Conservation (phyloP, 2,329 filamentous ascomycete species). For the Nigrospora sphaerica region DNA sequence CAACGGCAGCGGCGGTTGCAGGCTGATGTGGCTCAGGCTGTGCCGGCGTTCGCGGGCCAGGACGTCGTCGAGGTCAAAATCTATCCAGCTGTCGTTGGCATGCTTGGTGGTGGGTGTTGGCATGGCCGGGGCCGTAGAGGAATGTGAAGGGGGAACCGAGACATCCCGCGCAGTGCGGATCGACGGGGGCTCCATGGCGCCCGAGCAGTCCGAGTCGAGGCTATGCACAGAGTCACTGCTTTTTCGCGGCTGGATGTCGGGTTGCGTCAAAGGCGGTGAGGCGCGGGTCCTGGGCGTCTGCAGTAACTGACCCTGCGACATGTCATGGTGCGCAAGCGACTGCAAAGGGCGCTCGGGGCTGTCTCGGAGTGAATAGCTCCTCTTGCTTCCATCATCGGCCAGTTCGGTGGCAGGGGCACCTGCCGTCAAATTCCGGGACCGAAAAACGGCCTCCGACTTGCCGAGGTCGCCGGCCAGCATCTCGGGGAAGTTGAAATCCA, state of each 20-base stretch:
- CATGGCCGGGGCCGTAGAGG: slow-evolving; percentile 28
- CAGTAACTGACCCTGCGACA: slow-evolving; percentile 14
- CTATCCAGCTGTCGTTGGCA: slow-evolving; percentile 21
- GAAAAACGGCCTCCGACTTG: slow-evolving; percentile 38
- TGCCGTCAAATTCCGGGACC: slow-evolving; percentile 44
- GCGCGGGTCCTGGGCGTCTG: slow-evolving; percentile 16
- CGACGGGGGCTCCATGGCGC: slow-evolving; percentile 23
- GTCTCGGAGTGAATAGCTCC: slow-evolving; percentile 16
- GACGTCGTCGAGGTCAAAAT: slow-evolving; percentile 15
- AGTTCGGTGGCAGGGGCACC: slow-evolving; percentile 35
- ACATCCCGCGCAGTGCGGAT: slow-evolving; percentile 22
- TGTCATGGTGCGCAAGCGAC: background rate
- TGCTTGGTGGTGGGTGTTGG: slow-evolving; percentile 12
- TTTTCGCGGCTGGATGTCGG: slow-evolving; percentile 10
- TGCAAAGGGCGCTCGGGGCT: slow-evolving; percentile 9
- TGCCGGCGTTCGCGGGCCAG: slow-evolving; percentile 12
- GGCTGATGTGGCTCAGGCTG: slow-evolving; percentile 15
- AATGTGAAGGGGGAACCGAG: slow-evolving; percentile 32
- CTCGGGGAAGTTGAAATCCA: slow-evolving; percentile 45
- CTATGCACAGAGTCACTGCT: slow-evolving; percentile 19
- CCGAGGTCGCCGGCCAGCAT: slow-evolving; percentile 48
- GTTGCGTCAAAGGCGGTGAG: slow-evolving; percentile 13
- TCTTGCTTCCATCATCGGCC: slow-evolving; percentile 18
- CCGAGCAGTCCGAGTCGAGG: slow-evolving; percentile 27
- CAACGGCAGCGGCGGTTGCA: slow-evolving; percentile 5